phyloP scores from a whole-genome alignment of 2,329 filamentous ascomycete genomes.

The Chrysoporthe puriensis region DNA sequence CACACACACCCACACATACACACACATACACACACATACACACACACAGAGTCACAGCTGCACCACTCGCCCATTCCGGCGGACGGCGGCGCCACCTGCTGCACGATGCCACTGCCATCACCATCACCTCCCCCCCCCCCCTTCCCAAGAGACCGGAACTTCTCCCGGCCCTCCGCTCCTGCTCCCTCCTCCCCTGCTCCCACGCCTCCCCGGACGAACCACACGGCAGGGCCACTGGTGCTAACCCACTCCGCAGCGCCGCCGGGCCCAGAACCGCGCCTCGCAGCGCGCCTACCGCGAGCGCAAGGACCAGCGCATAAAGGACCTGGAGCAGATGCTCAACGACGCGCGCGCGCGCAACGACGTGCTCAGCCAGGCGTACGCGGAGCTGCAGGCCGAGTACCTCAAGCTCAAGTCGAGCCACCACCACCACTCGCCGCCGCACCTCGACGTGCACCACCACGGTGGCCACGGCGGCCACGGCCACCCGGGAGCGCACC shows the following conservation, averaged over 20 bases:
- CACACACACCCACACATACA: too few species aligned
- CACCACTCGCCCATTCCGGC: constrained; percentile 4
- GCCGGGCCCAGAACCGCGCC: constrained; percentile 63
- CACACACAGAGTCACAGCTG: neutral
- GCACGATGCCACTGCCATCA: constrained; percentile 19
- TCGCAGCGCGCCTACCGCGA: constrained; percentile 65
- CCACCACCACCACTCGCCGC: neutral
- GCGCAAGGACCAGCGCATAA: constrained; percentile 67
- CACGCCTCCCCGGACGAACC: too few species aligned
- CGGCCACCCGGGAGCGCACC: constrained; percentile 26
- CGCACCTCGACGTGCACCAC: constrained; percentile 36
- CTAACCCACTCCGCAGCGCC: constrained; percentile 45
- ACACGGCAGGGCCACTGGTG: too few species aligned
- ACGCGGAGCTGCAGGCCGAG: constrained; percentile 52
- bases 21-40: too few species aligned
- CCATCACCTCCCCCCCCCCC: neutral
- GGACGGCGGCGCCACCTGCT: constrained; percentile 7
- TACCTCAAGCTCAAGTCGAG: constrained; percentile 44
- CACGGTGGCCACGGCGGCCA: constrained; percentile 23
- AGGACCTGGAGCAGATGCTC: constrained; percentile 63
- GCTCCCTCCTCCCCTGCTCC: neutral
- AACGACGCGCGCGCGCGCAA: constrained; percentile 58
- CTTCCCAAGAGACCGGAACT: too few species aligned
- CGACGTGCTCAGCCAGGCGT: constrained; percentile 57
- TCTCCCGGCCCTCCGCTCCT: neutral